Evolutionary conservation across 208 protist species (phyloP), one percentile per base, ranked within the genome.

Genomic region (Phytomonas sp.): DNA sequence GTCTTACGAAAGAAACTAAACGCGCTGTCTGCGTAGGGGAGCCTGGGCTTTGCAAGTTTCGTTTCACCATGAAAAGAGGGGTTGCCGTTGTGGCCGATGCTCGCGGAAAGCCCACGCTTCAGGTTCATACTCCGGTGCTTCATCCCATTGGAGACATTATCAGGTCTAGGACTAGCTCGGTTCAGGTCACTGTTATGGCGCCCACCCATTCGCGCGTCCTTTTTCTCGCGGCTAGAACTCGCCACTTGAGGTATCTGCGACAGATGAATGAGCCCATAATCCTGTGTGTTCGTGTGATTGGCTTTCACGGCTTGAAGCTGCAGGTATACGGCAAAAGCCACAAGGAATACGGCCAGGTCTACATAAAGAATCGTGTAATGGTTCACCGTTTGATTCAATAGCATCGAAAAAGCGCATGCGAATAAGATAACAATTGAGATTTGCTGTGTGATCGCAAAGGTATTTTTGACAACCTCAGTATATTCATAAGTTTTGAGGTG

Each of bases 341-440:
- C 23, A 5, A 85, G 23, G 30, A 88, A 72, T 30, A 81, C 72
- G 9, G 70, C 72, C 0, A 76, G 71, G 66, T 93, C 84, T n/a
- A 91, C 82, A 67, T 66, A 83, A 32, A 85, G n/a, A n/a, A 94
- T 73, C 7, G 76, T 74, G 51, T 84, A 84, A 31, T 53, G 67
- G 46, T 72, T 66, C 17, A 81, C 77, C 8, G 68, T 60, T 1
- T 75, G 67, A 11, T 79, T 79, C 37, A 85, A 73, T 37, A 93
- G 78, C 66, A 77, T 67, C 62, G 73, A 71, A 74, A 96, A 97
- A 43, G 78, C 78, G 60, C 80, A 78, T 15, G 89, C 77, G 79
- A 94, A 97, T 20, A 95, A 79, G n/a, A 92, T 83, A 26, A 94
- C 88, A 64, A 95, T 78, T 4, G 88, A 89, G 13, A 97, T 80